Percentiles rank a stretch among this genome's conserved stretches.
phyloP scores from a whole-genome alignment of 192 early-diverging fungal genomes.

The Backusella tuberculispora region DNA sequence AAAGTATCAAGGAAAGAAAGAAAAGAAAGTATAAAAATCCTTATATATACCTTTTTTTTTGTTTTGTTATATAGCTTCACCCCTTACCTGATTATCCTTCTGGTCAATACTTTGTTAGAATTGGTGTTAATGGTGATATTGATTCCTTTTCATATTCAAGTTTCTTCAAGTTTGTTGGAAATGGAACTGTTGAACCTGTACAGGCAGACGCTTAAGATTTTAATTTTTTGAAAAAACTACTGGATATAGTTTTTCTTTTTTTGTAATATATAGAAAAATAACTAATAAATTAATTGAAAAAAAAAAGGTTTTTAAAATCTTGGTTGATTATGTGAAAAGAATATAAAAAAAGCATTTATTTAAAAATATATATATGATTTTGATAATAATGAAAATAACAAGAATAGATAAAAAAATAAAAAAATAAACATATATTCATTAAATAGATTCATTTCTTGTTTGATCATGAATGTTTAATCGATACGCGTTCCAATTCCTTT shows the following conservation, averaged over 20 bases:
- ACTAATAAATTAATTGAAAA: background rate
- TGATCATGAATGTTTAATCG: background rate
- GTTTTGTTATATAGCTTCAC: background rate
- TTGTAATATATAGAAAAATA: too few relatives aligned
- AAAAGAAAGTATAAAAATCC: background rate
- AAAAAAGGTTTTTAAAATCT: background rate
- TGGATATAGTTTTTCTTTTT: too few relatives aligned
- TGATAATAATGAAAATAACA: background rate
- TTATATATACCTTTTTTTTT: background rate
- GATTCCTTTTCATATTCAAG: slow-evolving; percentile 30
- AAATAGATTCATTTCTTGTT: background rate
- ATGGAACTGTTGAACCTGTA: slow-evolving; percentile 25
- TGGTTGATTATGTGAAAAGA: background rate
- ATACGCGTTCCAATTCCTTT: slow-evolving; percentile 15
- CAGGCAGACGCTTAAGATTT: background rate
- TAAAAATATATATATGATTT: background rate
- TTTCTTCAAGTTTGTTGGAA: slow-evolving; percentile 35
- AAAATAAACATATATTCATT: background rate
- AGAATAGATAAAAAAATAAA: background rate
- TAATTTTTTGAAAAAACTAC: background rate
- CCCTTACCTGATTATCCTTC: slow-evolving; percentile 32
- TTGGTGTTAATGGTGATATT: slow-evolving; percentile 23
- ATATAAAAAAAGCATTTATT: background rate
- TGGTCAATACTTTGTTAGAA: slow-evolving; percentile 36
- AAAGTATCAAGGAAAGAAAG: background rate